Percentiles rank a stretch among this genome's conserved stretches.
These are phyloP conservation scores for Trypanosoma cruzi DNA, from an alignment of 208 protist species.

Conservation along the genomic window DNA sequence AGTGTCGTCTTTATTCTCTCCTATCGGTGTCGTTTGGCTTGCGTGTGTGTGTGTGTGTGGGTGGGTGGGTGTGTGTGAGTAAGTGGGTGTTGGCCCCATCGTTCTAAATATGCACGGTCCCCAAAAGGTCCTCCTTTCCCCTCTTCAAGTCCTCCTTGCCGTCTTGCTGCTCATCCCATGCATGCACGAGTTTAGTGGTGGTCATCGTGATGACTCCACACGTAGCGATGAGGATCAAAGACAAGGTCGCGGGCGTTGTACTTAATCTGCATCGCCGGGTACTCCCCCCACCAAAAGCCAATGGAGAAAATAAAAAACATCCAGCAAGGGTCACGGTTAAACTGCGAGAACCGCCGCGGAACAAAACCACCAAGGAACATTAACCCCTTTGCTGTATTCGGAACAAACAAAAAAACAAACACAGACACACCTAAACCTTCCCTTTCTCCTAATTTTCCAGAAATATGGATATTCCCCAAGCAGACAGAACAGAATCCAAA, in stretches of 20 bases:
- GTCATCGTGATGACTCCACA: constrained; percentile 82
- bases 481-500: constrained; percentile 1
- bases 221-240: constrained; percentile 87
- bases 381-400: background rate
- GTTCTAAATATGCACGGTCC: too few relatives aligned
- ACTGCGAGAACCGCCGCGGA: constrained; percentile 80
- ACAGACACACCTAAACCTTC: background rate
- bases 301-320: constrained; percentile 85
- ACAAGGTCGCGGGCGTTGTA: constrained; percentile 84
- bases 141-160: background rate
- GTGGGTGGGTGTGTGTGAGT: background rate
- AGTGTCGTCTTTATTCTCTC: background rate
- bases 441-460: background rate
- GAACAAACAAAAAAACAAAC: background rate
- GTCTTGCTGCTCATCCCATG: constrained; percentile 10
- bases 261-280: constrained; percentile 85
- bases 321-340: constrained; percentile 84
- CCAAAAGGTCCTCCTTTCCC: background rate
- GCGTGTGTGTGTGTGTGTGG: background rate
- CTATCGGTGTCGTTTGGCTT: background rate
- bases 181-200: constrained; percentile 59
- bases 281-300: constrained; percentile 81
- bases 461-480: background rate
- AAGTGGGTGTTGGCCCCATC: background rate
- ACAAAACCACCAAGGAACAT: constrained; percentile 91